phyloP scores from a whole-genome alignment of 2,329 filamentous ascomycete species.

The Aspergillus niger region DNA sequence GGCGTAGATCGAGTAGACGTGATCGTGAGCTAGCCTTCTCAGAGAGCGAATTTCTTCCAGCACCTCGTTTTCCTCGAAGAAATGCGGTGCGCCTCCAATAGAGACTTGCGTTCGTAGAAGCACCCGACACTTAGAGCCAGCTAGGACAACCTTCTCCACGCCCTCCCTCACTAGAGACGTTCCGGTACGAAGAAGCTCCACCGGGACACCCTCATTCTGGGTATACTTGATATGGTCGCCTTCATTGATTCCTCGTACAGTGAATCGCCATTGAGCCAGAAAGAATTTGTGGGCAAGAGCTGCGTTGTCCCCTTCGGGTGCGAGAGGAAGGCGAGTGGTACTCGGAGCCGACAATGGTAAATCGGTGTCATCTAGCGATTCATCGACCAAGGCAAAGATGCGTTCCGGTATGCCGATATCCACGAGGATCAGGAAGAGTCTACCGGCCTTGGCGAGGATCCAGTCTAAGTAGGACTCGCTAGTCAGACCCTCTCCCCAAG shows the following conservation, averaged over 20 bases:
- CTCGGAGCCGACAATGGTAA: constrained; percentile 59
- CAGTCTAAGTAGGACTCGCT: constrained; percentile 62
- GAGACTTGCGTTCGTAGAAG: constrained; percentile 43
- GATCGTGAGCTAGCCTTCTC: constrained; percentile 44
- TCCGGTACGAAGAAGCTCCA: constrained; percentile 54
- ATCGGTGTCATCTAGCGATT: constrained; percentile 64
- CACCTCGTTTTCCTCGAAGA: constrained; percentile 43
- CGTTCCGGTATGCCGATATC: constrained; percentile 64
- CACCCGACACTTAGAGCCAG: constrained; percentile 37
- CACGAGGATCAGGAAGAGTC: constrained; percentile 61
- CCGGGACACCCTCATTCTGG: constrained; percentile 60
- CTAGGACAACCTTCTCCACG: constrained; percentile 45
- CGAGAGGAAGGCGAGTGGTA: constrained; percentile 56
- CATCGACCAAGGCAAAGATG: constrained; percentile 63
- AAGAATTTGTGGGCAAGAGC: constrained; percentile 60
- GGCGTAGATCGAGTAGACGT: constrained; percentile 47
- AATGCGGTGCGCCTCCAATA: constrained; percentile 40
- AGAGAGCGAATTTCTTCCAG: constrained; percentile 43
- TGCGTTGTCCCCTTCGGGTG: constrained; percentile 48
- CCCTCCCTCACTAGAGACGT: constrained; percentile 39
- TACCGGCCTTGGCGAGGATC: constrained; percentile 60
- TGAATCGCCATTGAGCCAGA: constrained; percentile 60
- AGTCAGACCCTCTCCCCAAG: constrained; percentile 49
- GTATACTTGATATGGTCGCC: constrained; percentile 62
- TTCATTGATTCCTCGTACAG: constrained; percentile 57